Percentiles rank a stretch among this genome's conserved stretches.
Conservation (phyloP, 2,329 filamentous ascomycete genomes). For the Hymenoscyphus fructigenus region DNA sequence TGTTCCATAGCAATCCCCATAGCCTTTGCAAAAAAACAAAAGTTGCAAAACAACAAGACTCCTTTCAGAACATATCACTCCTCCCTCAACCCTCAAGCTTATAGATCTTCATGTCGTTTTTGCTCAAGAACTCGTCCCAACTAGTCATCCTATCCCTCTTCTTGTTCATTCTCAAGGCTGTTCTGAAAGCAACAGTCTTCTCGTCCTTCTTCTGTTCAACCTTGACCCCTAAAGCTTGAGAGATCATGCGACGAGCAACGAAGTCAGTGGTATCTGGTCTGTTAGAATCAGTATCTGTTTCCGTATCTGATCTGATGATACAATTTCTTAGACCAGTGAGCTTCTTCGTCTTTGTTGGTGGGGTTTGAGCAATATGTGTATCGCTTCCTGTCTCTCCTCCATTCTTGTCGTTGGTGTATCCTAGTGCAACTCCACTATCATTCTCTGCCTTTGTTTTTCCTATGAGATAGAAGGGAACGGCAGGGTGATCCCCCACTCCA, state of each 20-base stretch:
- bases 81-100: background rate
- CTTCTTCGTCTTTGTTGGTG: background rate
- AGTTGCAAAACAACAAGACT: background rate
- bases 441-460: background rate
- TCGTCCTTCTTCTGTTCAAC: constrained; percentile 12
- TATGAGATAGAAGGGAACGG: background rate
- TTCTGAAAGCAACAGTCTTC: background rate
- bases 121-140: background rate
- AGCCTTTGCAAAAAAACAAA: background rate
- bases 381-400: background rate
- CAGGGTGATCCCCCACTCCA: background rate
- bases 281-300: background rate
- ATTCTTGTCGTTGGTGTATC: background rate
- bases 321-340: background rate
- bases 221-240: constrained; percentile 12
- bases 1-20: background rate
- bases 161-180: constrained; percentile 6
- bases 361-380: background rate
- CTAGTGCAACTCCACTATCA: background rate
- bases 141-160: background rate
- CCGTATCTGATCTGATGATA: background rate
- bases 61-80: background rate
- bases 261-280: constrained; percentile 16
- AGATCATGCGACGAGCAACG: constrained; percentile 15
- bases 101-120: background rate